Percentiles rank a stretch among this genome's conserved stretches.
Conservation (phyloP, 768 basidiomycete species). For the Naganishia vishniacii region DNA sequence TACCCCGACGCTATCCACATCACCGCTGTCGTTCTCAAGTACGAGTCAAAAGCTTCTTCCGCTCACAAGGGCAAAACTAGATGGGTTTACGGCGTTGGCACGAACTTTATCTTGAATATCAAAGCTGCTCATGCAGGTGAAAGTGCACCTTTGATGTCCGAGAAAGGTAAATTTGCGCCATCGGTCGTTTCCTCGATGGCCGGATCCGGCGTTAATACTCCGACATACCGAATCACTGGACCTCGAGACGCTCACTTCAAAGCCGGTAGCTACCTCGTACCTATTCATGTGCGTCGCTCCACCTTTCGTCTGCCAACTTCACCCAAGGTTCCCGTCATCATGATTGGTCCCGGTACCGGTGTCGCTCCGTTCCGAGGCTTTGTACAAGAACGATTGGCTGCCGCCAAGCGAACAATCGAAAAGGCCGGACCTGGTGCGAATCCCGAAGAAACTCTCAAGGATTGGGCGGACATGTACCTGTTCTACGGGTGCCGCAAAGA, state of each 20-base stretch:
- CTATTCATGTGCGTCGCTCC: slow-evolving; percentile 88
- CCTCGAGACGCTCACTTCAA: slow-evolving; percentile 77
- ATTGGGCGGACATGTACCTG: slow-evolving; percentile 90
- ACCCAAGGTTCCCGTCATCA: slow-evolving; percentile 96
- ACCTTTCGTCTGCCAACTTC: slow-evolving; percentile 96
- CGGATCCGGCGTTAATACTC: slow-evolving; percentile 47
- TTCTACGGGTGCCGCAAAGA: slow-evolving; percentile 94
- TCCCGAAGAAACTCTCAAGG: slow-evolving; percentile 55
- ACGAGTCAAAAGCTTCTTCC: slow-evolving; percentile 61
- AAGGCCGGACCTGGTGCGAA: slow-evolving; percentile 85
- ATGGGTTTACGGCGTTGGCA: slow-evolving; percentile 81
- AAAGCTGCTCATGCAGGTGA: slow-evolving; percentile 68
- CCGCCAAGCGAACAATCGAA: slow-evolving; percentile 86
- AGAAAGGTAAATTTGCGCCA: slow-evolving; percentile 32
- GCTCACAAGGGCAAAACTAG: slow-evolving; percentile 55
- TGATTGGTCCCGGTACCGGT: slow-evolving; percentile 98
- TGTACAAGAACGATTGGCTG: slow-evolving; percentile 92
- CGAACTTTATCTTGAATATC: slow-evolving; percentile 91
- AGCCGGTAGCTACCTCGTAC: slow-evolving; percentile 68
- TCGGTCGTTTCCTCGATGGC: slow-evolving; percentile 30
- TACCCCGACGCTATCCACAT: slow-evolving; percentile 84
- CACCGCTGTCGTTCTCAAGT: slow-evolving; percentile 91
- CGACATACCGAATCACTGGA: slow-evolving; percentile 79
- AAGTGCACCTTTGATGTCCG: slow-evolving; percentile 49
- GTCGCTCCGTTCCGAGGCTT: slow-evolving; percentile 99